A percentile compares a stretch with the other conserved stretches of the same genome.
These are phyloP conservation scores for Trichosporon coremiiforme DNA, from an alignment of 1,284 basidiomycete species.

Conservation along the genomic window DNA sequence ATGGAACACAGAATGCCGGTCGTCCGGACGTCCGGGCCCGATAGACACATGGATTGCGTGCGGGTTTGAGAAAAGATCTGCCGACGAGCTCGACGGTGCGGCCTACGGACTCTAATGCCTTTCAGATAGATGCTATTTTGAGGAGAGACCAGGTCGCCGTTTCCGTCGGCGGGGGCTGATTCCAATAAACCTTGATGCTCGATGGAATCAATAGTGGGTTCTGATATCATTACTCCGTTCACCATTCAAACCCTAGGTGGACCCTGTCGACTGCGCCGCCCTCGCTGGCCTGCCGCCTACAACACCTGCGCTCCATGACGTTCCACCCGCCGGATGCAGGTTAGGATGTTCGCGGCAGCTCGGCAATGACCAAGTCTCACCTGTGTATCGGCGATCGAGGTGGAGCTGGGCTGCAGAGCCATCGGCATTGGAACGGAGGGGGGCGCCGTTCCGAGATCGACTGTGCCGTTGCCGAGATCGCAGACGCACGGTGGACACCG, in stretches of 20 bases:
- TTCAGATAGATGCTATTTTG: neutral
- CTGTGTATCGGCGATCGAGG: neutral
- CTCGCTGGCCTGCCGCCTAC: no score
- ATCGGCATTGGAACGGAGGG: neutral
- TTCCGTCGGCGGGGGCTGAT: neutral
- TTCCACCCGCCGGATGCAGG: neutral
- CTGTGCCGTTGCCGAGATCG: neutral
- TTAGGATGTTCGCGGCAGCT: neutral
- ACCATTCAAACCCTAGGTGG: neutral
- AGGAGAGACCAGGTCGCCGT: neutral
- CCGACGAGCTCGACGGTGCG: no score
- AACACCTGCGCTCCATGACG: neutral
- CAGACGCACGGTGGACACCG: neutral
- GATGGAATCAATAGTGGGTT: conserved; percentile 9
- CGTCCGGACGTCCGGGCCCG: neutral
- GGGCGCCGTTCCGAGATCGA: neutral
- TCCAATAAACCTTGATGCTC: conserved; percentile 16
- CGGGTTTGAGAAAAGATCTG: neutral
- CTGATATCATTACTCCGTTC: conserved; percentile 14
- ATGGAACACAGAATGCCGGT: neutral
- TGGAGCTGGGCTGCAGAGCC: no score
- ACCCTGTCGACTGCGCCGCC: neutral
- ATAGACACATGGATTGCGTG: neutral
- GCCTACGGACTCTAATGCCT: no score
- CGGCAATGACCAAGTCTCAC: neutral